Conservation (phyloP, 768 basidiomycete species). For the Boletus sensibilis region DNA sequence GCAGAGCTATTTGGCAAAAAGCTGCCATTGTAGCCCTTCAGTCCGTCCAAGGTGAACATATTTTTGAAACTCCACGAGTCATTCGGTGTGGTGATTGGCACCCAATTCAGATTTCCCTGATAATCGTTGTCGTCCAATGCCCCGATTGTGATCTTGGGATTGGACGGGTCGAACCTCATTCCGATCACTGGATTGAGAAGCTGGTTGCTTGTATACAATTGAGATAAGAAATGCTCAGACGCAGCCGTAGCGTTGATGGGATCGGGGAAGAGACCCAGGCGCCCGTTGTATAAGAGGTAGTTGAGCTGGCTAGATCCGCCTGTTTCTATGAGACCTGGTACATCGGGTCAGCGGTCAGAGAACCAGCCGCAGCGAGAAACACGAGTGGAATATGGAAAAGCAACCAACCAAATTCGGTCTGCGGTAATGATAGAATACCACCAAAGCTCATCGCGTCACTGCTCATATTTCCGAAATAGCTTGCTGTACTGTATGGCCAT, state of each 20-base stretch:
- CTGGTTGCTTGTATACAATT: conserved; percentile 11
- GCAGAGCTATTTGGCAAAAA: conserved; percentile 8
- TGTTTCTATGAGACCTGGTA: conserved; percentile 15
- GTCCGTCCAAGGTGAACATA: conserved; percentile 9
- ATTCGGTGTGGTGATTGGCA: conserved; percentile 18
- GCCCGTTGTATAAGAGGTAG: conserved; percentile 24
- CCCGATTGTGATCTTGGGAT: conserved; percentile 30
- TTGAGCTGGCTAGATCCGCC: conserved; percentile 11
- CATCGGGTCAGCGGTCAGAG: background rate
- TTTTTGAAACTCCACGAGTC: conserved; percentile 7
- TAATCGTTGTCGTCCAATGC: conserved; percentile 23
- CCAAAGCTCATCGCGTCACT: conserved; percentile 19
- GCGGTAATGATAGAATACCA: conserved; percentile 10
- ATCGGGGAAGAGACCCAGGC: conserved; percentile 21
- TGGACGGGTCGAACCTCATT: conserved; percentile 21
- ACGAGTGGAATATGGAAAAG: background rate
- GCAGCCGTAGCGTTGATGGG: conserved; percentile 22
- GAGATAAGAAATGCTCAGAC: conserved; percentile 14
- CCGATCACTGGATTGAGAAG: conserved; percentile 25
- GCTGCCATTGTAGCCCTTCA: conserved; percentile 22
- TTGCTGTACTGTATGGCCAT: conserved; percentile 10
- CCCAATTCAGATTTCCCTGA: conserved; percentile 23
- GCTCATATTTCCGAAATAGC: conserved; percentile 14
- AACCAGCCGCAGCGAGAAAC: background rate
- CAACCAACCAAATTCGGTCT: conserved; percentile 15